Conservation (phyloP, 2,329 filamentous ascomycete genomes). For the Alternaria consortialis region DNA sequence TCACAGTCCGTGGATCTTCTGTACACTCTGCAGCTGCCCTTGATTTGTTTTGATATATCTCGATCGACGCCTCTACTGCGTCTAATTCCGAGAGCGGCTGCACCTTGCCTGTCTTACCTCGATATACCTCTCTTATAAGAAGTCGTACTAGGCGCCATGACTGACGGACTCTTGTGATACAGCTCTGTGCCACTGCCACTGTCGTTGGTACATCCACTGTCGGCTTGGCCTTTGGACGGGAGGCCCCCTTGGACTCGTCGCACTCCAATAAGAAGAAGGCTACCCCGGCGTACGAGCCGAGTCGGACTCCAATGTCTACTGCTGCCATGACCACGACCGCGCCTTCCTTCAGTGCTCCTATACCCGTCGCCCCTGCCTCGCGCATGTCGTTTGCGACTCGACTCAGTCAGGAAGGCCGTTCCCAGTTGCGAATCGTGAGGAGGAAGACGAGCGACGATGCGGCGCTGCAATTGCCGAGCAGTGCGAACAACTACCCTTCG, state of each 20-base stretch:
- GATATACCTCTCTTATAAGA: slow-evolving; percentile 25
- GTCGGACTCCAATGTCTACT: slow-evolving; percentile 39
- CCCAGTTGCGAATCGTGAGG: slow-evolving; percentile 43
- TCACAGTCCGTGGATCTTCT: slow-evolving; percentile 18
- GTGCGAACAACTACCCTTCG: slow-evolving; percentile 30
- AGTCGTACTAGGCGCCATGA: slow-evolving; percentile 43
- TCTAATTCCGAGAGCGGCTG: slow-evolving; percentile 34
- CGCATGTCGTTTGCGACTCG: slow-evolving; percentile 38
- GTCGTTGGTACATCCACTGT: slow-evolving; percentile 66
- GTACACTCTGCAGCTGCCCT: slow-evolving; percentile 26
- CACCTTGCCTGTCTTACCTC: slow-evolving; percentile 37
- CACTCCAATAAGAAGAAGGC: slow-evolving; percentile 52
- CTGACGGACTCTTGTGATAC: slow-evolving; percentile 50
- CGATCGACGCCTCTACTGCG: slow-evolving; percentile 29
- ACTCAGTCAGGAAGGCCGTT: slow-evolving; percentile 42
- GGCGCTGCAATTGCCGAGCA: slow-evolving; percentile 28
- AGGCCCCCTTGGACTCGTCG: slow-evolving; percentile 51
- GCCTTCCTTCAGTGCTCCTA: slow-evolving; percentile 37
- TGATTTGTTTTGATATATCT: slow-evolving; percentile 45
- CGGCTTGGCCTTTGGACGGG: slow-evolving; percentile 66
- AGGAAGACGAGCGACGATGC: slow-evolving; percentile 46
- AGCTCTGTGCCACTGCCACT: slow-evolving; percentile 72
- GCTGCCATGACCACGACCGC: slow-evolving; percentile 36
- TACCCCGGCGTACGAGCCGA: slow-evolving; percentile 45
- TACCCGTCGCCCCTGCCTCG: slow-evolving; percentile 33